Conservation (phyloP, 1,284 basidiomycete species). For the Peniophora sp. region DNA sequence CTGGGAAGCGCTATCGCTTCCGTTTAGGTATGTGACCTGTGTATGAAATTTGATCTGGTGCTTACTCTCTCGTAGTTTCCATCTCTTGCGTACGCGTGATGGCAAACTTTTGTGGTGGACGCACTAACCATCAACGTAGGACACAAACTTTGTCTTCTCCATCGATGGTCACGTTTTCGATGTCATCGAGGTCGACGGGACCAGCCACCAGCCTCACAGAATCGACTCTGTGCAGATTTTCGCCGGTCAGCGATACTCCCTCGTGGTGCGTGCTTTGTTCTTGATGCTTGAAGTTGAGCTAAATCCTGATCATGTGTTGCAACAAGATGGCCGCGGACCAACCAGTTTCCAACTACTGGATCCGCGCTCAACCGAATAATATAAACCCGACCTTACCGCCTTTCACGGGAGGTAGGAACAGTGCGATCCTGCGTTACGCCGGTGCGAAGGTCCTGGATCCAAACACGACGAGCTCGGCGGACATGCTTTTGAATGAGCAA, state of each 20-base stretch:
- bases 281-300: too few relatives aligned
- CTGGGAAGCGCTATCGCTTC: slow-evolving; percentile 19
- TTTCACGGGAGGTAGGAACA: slow-evolving; percentile 32
- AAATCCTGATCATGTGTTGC: too few relatives aligned
- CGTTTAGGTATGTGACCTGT: slow-evolving; percentile 19
- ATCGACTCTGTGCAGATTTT: slow-evolving; percentile 32
- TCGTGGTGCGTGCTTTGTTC: slow-evolving; percentile 27
- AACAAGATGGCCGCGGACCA: slow-evolving; percentile 20
- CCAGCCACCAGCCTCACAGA: slow-evolving; percentile 26
- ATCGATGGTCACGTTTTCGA: slow-evolving; percentile 35
- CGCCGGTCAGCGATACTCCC: slow-evolving; percentile 30
- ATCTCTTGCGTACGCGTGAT: slow-evolving; percentile 18
- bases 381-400: slow-evolving; percentile 10
- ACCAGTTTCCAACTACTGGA: slow-evolving; percentile 31
- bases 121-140: background rate
- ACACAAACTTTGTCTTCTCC: slow-evolving; percentile 27
- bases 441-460: slow-evolving; percentile 38
- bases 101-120: too few relatives aligned
- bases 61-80: slow-evolving; percentile 19
- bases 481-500: slow-evolving; percentile 18
- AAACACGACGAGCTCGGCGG: slow-evolving; percentile 19
- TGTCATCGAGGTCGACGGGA: slow-evolving; percentile 37
- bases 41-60: slow-evolving; percentile 10
- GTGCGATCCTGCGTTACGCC: slow-evolving; percentile 46
- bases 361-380: slow-evolving; percentile 15